Base-by-base conservation (phyloP, 2,329 filamentous ascomycete genomes). In the Xylariales sp. region DNA sequence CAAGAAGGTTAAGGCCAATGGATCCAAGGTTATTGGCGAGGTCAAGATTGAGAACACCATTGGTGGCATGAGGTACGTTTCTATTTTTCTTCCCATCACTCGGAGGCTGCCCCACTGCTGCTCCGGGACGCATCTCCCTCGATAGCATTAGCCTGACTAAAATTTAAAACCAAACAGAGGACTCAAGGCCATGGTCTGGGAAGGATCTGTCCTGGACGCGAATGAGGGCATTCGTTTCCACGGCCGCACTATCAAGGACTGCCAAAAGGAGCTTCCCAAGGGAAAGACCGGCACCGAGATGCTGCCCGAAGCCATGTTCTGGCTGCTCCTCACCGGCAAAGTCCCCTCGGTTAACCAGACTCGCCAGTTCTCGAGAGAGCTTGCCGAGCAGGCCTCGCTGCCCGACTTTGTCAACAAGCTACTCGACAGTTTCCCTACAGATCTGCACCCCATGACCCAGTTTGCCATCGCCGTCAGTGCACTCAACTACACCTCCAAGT, bases 291-390 rank as follows among this genome's bases (percentile, higher is more conserved):
- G 91, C 54, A 94, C 88, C 5, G 91, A 97, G 69, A 98, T 97
- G 93, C 78, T 97, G 11, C 93, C 93, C 33, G 93, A 98, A 67
- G 83, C 91, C 64, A 98, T 98, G 93, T 98, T 98, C 76, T 98
- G 93, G 93, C 81, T 97, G 29, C 81, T 98, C 35, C 74, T 98
- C 52, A 98, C 93, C 8, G 93, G 93, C 42, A 77, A 94, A 65
- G 86, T 97, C 16, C 93, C 93, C 17, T 87, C 85, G 2, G 84
- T 82, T 16, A 70, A 70, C 45, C 93, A 98, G 65, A 80, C 93
- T 46, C 86, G 91, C 54, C 72, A 68, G 30, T 81, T 98, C 53
- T 95, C 88, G 32, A 79, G 83, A 41, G 84, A 97, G 63, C 74
- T 97, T 17, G 93, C 93, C 36, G 84, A 90, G 61, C 83, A 96